Conservation (phyloP, 495 filamentous ascomycete genomes). For the Ramalina intermedia region DNA sequence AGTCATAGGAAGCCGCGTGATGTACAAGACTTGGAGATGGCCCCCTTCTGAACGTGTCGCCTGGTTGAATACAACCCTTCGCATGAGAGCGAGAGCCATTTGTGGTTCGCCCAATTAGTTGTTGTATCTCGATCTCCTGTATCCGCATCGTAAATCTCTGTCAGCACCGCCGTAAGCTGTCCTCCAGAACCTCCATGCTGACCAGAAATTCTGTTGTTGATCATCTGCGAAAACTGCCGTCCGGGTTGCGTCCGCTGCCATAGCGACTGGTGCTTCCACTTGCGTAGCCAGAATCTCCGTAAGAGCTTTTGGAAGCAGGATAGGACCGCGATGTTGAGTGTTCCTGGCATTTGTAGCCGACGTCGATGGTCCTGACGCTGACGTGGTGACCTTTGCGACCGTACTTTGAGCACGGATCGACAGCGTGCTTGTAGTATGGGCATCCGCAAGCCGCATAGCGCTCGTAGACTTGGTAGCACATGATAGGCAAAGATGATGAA, state of each 20-base stretch:
- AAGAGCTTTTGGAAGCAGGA: conserved; percentile 18
- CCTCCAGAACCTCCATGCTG: conserved; percentile 15
- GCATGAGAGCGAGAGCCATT: background rate
- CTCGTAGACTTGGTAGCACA: conserved; percentile 63
- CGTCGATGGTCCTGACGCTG: conserved; percentile 60
- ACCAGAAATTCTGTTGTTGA: conserved; percentile 7
- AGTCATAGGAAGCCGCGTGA: background rate
- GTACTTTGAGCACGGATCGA: conserved; percentile 59
- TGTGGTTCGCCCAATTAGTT: conserved; percentile 5
- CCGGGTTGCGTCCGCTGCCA: conserved; percentile 6
- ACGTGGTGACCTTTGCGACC: conserved; percentile 56
- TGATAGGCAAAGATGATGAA: conserved; percentile 16
- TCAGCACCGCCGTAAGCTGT: conserved; percentile 12
- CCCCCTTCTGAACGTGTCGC: background rate
- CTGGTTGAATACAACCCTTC: background rate
- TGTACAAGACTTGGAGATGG: background rate
- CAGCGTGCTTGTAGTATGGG: conserved; percentile 63
- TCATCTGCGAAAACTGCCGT: conserved; percentile 17
- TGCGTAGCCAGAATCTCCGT: conserved; percentile 40
- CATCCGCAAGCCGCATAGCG: conserved; percentile 69
- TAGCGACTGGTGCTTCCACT: conserved; percentile 20
- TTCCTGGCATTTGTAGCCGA: conserved; percentile 59
- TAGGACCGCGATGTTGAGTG: conserved; percentile 36
- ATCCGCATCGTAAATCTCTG: conserved; percentile 4
- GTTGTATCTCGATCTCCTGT: conserved; percentile 8